Base-by-base conservation (phyloP, 495 filamentous ascomycete species). In the Aspergillus egyptiacus region DNA sequence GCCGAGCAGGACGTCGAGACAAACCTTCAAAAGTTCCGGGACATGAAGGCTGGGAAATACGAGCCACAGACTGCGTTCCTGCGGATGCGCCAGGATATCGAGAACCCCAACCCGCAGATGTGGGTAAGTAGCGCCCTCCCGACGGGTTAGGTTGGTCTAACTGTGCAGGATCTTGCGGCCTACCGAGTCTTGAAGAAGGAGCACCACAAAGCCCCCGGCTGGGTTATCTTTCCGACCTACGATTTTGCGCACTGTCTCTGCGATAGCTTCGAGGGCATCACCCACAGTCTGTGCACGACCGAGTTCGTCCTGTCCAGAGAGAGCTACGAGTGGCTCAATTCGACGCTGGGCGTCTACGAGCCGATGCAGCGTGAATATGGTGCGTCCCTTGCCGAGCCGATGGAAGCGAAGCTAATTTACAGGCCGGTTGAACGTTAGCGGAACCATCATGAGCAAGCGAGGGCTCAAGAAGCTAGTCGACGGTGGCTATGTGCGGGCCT, bases 41-140 rank as follows among this genome's bases (percentile, higher is more conserved):
- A 79, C 19, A 97, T 98, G 93, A 73, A 82, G 17, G 89, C 91
- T 62, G 94, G 93, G 18, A 83, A 87, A 63, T 97, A 96, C 65
- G 83, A 85, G 61, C 86, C 93, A 2, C 80, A 83, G 55, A 86
- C 89, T 58, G 93, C 90, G 2, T 89, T 87, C 54, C 69, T 98
- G 36, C 83, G 93, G 45, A 95, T 97, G 91, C 95, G 95, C 67
- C 90, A 80, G 58, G 65, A 74, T 46, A 51, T 56, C 18, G 63
- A 70, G 36, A 73, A 69, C 51, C 75, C 75, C 13, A 86, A 86
- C 60, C 82, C 83, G 2, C 83, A 86, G 65, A 80, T 85, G 82
- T 77, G 67, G 75, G 41, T 20, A 32, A 44, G 41, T 44, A 20
- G 18, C 9, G 23, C 17, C 23, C 9, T 15, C 28, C 3, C 18